These are phyloP conservation scores for Pseudozyma flocculosa DNA, from an alignment of 1,284 basidiomycete genomes.

Conservation along the genomic window DNA sequence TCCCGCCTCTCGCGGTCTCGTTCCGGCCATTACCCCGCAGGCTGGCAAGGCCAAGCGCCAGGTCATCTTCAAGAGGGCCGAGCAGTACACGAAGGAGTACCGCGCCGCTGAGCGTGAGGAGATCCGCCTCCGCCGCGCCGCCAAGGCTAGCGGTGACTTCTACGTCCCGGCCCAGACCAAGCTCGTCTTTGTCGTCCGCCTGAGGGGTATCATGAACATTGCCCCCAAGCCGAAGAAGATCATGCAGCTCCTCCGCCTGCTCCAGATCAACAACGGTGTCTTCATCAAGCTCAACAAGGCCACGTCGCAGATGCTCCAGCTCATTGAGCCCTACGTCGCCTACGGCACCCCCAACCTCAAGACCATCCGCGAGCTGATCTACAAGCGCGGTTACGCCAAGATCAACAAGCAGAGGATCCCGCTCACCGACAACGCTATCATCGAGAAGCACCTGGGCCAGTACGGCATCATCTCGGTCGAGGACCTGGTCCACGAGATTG, in stretches of 20 bases:
- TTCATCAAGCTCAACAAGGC: constrained; percentile 97
- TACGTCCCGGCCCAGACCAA: constrained; percentile 96
- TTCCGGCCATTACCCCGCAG: not conserved
- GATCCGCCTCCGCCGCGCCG: constrained; percentile 89
- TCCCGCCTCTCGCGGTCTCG: not conserved
- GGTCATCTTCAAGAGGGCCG: constrained; percentile 99
- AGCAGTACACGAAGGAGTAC: constrained; percentile 98
- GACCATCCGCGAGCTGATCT: constrained; percentile 93
- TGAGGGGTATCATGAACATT: constrained; percentile 93
- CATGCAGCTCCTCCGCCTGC: constrained; percentile 92
- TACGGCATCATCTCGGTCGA: constrained; percentile 96
- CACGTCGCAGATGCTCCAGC: constrained; percentile 94
- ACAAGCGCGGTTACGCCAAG: constrained; percentile 99
- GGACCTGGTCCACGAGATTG: constrained; percentile 97
- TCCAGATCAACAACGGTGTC: constrained; percentile 99
- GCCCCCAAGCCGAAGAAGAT: constrained; percentile 99
- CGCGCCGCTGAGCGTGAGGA: constrained; percentile 89
- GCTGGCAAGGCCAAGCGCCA: constrained; percentile 73
- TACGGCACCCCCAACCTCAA: constrained; percentile 89
- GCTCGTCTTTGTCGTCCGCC: constrained; percentile 96
- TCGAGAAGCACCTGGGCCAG: constrained; percentile 89
- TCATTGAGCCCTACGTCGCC: constrained; percentile 94
- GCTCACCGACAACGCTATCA: constrained; percentile 88
- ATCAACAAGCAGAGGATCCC: constrained; percentile 96
- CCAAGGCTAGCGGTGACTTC: constrained; percentile 90